A percentile compares a stretch with the other conserved stretches of the same genome.
These are phyloP conservation scores for Candida chauliodis DNA, from an alignment of 805 yeast species.

Conservation along the genomic window DNA sequence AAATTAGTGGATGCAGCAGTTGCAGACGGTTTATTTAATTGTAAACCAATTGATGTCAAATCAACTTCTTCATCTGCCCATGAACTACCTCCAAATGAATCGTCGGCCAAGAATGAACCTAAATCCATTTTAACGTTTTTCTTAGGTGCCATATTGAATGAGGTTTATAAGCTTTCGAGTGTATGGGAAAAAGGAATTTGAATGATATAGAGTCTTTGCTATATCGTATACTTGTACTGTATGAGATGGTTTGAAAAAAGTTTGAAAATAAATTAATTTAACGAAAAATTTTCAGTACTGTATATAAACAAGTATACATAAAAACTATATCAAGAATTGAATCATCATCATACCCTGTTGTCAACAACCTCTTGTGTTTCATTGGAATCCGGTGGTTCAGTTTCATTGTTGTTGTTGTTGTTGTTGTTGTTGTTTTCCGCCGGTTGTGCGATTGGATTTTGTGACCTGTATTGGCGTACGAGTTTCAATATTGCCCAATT, in stretches of 20 bases:
- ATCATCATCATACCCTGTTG: conserved; percentile 7
- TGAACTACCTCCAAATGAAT: conserved; percentile 64
- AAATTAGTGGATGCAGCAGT: conserved; percentile 18
- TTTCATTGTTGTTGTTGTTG: conserved; percentile 4
- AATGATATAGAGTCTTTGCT: no score
- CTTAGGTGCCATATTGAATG: conserved; percentile 37
- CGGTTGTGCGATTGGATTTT: conserved; percentile 7
- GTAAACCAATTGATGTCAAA: conserved; percentile 56
- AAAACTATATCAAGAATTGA: conserved; percentile 1
- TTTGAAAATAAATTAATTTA: no score
- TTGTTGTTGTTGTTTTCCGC: conserved; percentile 5
- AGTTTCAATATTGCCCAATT: conserved; percentile 44
- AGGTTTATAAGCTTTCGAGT: not conserved
- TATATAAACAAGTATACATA: not conserved
- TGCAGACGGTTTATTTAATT: conserved; percentile 15
- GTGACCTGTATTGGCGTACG: conserved; percentile 14
- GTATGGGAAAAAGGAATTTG: no score
- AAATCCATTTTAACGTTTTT: conserved; percentile 78
- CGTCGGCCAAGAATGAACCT: conserved; percentile 79
- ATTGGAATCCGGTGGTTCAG: conserved; percentile 6
- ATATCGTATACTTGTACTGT: no score
- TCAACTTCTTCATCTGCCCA: conserved; percentile 88
- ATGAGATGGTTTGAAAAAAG: not conserved
- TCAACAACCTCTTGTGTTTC: conserved; percentile 8
- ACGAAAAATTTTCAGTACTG: conserved; percentile 7